Evolutionary conservation across 257 asterid species (phyloP), one percentile per base, ranked within the genome.

Genomic region (Agastache rugosa): DNA sequence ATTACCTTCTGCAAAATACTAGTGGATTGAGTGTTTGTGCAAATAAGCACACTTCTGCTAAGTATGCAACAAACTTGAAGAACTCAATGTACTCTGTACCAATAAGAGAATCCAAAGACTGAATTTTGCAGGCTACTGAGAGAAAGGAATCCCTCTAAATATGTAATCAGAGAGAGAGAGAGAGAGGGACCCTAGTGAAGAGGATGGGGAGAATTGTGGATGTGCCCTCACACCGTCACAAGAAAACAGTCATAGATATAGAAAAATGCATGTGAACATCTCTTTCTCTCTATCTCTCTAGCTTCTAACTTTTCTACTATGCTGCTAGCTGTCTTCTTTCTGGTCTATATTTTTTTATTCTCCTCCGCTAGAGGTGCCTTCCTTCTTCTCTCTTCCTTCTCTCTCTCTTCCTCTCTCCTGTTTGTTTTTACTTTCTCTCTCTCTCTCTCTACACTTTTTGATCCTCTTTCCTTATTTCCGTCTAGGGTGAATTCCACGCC

Each of bases 301-400:
- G 58, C 50, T 51, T 69, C 20, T 63, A 15, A 22, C 70, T 44
- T 63, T 61, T 56, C 41, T 66, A 31, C 42, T 22, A 48, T 71
- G 71, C 79, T 75, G 74, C 71, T 74, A 75, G 84, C 83, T 85
- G 85, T 81, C 82, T 63, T 76, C 74, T 75, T 69, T 44, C 75
- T 69, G 77, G 68, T 67, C 22, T 71, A 3, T 60, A 23, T 51
- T 51, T 67, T 14, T 66, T 56, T 75, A 29, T 65, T 70, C 55
- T 15, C 23, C 19, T 48, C 53, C 82, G 6, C 53, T 12, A 22
- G 29, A 41, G 74, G 29, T 41, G 14, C 76, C 67, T 73, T 83
- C 80, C 72, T 71, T 55, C 79, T 39, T 54, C 72, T 53, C 73
- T 76, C 81, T 56, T 23, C 16, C 3, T 22, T 11, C 20, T 5